Evolutionary conservation across 2,329 filamentous ascomycete genomes (phyloP).

Genomic region (Blastomyces gilchristii): DNA sequence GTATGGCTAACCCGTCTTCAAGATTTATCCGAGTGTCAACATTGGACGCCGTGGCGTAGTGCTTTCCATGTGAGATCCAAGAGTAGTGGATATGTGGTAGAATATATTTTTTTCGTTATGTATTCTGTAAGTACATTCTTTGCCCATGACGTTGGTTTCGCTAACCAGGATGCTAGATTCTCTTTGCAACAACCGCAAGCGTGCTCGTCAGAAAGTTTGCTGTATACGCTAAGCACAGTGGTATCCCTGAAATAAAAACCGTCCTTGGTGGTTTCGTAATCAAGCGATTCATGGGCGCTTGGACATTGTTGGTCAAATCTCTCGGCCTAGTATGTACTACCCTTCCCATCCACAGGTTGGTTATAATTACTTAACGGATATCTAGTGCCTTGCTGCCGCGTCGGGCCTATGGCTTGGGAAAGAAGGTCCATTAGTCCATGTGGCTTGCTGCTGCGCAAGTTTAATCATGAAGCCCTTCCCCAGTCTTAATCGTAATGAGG

Average conservation of each 20-base stretch:
- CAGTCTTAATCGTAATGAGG: constrained; percentile 84
- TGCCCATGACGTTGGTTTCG: not conserved
- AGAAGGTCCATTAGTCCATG: constrained; percentile 94
- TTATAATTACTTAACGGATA: not conserved
- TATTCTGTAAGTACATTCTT: constrained; percentile 55
- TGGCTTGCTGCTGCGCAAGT: constrained; percentile 93
- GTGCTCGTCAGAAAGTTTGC: constrained; percentile 82
- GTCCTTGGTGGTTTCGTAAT: constrained; percentile 98
- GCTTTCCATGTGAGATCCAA: constrained; percentile 57
- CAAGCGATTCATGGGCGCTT: constrained; percentile 90
- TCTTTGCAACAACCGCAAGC: constrained; percentile 74
- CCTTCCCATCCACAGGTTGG: not conserved
- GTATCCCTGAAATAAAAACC: constrained; percentile 98
- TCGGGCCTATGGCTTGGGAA: constrained; percentile 93
- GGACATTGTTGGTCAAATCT: constrained; percentile 90
- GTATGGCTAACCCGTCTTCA: not conserved
- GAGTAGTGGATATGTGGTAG: constrained; percentile 67
- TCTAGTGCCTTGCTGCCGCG: constrained; percentile 69
- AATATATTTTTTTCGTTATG: constrained; percentile 78
- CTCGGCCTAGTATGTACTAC: constrained; percentile 50
- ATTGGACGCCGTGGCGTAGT: constrained; percentile 78
- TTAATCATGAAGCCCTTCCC: constrained; percentile 87
- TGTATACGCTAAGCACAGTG: constrained; percentile 95
- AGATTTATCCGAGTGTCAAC: constrained; percentile 67
- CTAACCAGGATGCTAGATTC: constrained; percentile 33